phyloP scores from a whole-genome alignment of 306 rosid genomes.

The Quillaja saponaria region DNA sequence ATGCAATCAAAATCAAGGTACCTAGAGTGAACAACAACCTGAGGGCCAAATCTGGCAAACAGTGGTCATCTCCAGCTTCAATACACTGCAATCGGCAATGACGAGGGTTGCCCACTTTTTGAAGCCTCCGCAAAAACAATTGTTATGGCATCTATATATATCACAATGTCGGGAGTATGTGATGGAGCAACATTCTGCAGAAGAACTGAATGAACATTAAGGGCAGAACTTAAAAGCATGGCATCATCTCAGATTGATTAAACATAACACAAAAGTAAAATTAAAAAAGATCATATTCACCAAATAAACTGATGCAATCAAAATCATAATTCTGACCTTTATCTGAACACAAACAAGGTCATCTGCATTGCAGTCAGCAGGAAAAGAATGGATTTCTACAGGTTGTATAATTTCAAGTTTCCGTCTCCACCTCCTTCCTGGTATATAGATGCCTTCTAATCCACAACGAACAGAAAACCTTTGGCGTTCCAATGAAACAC shows the following conservation, averaged over 20 bases:
- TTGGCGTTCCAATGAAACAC: slow-evolving; percentile 81
- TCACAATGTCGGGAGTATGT: slow-evolving; percentile 70
- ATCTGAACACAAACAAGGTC: slow-evolving; percentile 87
- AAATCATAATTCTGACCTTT: slow-evolving; percentile 63
- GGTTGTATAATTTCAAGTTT: slow-evolving; percentile 90
- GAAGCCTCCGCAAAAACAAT: slow-evolving; percentile 75
- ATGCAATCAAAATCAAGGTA: slow-evolving; percentile 18
- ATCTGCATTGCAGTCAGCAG: slow-evolving; percentile 84
- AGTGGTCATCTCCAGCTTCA: slow-evolving; percentile 84
- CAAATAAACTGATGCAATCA: slow-evolving; percentile 29
- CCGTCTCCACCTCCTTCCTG: slow-evolving; percentile 96
- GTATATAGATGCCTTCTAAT: slow-evolving; percentile 79
- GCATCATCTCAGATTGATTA: neutral
- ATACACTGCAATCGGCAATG: slow-evolving; percentile 79
- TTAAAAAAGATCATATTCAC: neutral
- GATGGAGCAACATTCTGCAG: slow-evolving; percentile 84
- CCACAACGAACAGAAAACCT: slow-evolving; percentile 93
- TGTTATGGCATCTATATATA: slow-evolving; percentile 87
- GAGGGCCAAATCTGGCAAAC: slow-evolving; percentile 84
- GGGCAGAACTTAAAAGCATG: slow-evolving; percentile 26
- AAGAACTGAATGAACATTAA: slow-evolving; percentile 31
- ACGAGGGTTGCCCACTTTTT: slow-evolving; percentile 56
- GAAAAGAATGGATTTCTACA: slow-evolving; percentile 73
- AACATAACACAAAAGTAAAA: neutral
- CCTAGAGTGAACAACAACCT: slow-evolving; percentile 58